A percentile compares a stretch with the other conserved stretches of the same genome.
Conservation (phyloP, 192 early-diverging fungal genomes). For the Entomortierella chlamydospora region DNA sequence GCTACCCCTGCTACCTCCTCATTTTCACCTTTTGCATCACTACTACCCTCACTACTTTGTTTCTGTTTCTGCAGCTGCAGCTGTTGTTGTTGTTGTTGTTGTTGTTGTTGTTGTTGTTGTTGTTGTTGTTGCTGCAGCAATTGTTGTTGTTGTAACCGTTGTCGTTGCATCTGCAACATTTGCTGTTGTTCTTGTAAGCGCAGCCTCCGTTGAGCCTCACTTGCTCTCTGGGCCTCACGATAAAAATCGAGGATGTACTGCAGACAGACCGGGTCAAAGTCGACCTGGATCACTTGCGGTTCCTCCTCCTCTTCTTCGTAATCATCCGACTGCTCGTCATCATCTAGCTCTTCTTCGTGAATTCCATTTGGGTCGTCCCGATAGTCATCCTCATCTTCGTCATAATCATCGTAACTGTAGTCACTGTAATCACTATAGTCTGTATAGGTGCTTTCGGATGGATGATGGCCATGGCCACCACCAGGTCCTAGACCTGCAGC, state of each 20-base stretch:
- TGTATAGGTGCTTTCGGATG: constrained; percentile 36
- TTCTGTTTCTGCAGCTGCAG: too few species aligned
- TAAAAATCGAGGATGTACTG: constrained; percentile 63
- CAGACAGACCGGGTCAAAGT: constrained; percentile 67
- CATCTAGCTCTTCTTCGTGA: constrained; percentile 36
- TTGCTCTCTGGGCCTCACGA: constrained; percentile 51
- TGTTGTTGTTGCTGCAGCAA: too few species aligned
- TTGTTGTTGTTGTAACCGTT: constrained; percentile 8
- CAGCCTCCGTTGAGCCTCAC: constrained; percentile 25
- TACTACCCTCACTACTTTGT: neutral
- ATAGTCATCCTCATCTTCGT: constrained; percentile 43
- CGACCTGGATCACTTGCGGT: constrained; percentile 63
- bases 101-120: too few species aligned
- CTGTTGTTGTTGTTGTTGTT: too few species aligned
- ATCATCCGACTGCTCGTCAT: constrained; percentile 30
- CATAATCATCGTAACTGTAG: constrained; percentile 35
- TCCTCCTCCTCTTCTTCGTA: constrained; percentile 43
- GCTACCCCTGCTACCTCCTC: neutral
- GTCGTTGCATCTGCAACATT: constrained; percentile 10
- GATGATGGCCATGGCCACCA: constrained; percentile 26
- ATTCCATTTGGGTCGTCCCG: constrained; percentile 5
- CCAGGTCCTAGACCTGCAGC: neutral
- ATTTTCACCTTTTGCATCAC: neutral
- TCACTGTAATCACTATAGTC: constrained; percentile 44
- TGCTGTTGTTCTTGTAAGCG: constrained; percentile 25